Percentiles rank a stretch among this genome's conserved stretches.
Evolutionary conservation across 169 alveolate species (phyloP).

Genomic region (Prorocentrum cordatum): DNA sequence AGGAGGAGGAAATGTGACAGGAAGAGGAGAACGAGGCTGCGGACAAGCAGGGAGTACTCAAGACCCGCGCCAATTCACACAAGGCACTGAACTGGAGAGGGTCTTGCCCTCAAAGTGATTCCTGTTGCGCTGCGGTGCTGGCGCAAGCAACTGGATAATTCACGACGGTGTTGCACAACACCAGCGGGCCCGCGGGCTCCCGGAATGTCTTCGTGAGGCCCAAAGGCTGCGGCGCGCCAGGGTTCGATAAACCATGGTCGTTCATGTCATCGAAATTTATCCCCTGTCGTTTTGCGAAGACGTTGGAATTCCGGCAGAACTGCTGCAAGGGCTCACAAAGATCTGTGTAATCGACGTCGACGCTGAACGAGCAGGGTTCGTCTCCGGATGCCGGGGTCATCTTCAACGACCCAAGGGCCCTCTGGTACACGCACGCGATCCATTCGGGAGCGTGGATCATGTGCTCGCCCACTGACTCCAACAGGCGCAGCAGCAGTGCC

Average conservation of each 20-base stretch:
- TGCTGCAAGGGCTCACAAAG: conserved; percentile 18
- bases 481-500: conserved; percentile 24
- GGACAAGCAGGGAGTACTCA: too few species aligned
- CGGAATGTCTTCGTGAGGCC: conserved; percentile 27
- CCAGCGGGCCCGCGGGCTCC: conserved; percentile 45
- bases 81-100: too few species aligned
- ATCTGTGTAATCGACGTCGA: conserved; percentile 26
- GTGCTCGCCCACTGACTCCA: conserved; percentile 48
- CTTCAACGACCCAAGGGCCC: too few species aligned
- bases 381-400: neutral
- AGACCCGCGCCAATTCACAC: too few species aligned
- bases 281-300: conserved; percentile 39
- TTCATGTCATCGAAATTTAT: conserved; percentile 54
- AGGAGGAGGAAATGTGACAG: too few species aligned
- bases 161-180: conserved; percentile 10
- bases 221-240: neutral
- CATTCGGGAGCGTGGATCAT: conserved; percentile 59
- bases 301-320: conserved; percentile 46
- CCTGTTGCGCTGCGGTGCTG: too few species aligned
- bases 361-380: neutral
- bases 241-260: conserved; percentile 11
- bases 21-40: too few species aligned
- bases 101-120: too few species aligned
- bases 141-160: too few species aligned
- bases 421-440: conserved; percentile 31